A percentile compares a stretch with the other conserved stretches of the same genome.
These are phyloP conservation scores for Aspergillus cavernicola DNA, from an alignment of 495 filamentous ascomycete species.

Conservation along the genomic window DNA sequence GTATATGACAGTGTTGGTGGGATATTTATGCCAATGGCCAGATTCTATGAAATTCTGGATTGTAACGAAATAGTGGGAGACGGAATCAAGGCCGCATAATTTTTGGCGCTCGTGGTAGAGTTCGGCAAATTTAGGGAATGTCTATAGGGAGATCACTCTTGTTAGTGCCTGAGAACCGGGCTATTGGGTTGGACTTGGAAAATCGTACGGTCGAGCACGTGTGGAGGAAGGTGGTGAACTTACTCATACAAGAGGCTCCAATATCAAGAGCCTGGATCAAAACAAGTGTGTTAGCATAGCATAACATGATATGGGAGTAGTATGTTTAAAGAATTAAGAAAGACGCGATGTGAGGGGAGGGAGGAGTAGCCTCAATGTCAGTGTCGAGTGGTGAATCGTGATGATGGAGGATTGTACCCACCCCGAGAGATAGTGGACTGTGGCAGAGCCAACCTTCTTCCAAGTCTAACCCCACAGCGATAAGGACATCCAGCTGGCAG, in stretches of 20 bases:
- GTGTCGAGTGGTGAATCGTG: not conserved
- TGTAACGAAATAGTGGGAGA: not conserved
- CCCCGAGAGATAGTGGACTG: conserved; percentile 10
- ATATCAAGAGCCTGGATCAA: not conserved
- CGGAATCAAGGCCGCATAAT: not conserved
- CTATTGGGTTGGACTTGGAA: not conserved
- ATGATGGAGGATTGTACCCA: conserved; percentile 4
- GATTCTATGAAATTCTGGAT: not conserved
- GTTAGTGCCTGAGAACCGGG: not conserved
- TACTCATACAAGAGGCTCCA: conserved; percentile 1
- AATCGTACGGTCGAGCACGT: conserved; percentile 2
- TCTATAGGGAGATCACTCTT: not conserved
- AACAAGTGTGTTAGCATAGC: not conserved
- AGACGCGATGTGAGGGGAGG: not conserved
- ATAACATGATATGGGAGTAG: not conserved
- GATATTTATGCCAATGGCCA: not conserved
- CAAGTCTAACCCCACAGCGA: not conserved
- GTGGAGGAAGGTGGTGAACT: not conserved
- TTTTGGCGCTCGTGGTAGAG: not conserved
- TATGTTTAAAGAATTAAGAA: not conserved
- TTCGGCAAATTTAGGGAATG: not conserved
- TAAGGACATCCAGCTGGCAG: conserved; percentile 1
- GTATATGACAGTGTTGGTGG: not conserved
- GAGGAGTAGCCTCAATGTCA: not conserved
- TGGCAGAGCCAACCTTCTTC: not conserved